phyloP scores from a whole-genome alignment of 306 rosid species.

The Vicia sativa region DNA sequence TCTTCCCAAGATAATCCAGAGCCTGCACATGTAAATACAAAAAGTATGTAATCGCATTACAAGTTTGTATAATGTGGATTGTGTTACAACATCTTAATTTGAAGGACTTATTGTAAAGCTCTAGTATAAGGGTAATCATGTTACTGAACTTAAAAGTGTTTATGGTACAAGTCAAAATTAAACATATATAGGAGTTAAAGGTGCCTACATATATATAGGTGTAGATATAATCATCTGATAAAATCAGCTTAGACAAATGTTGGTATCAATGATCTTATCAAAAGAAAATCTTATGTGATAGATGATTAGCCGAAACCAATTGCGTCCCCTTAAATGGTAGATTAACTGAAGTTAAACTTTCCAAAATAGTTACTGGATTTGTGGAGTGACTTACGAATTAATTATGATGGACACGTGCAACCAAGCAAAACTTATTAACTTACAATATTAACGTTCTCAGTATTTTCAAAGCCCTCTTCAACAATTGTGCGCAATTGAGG shows the following conservation, averaged over 20 bases:
- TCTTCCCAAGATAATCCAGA: slow-evolving; percentile 83
- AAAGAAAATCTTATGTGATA: slow-evolving; percentile 1
- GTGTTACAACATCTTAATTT: slow-evolving; percentile 11
- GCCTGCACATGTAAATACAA: slow-evolving; percentile 55
- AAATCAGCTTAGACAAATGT: slow-evolving; percentile 5
- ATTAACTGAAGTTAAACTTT: not conserved
- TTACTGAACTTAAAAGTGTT: not conserved
- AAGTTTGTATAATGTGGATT: slow-evolving; percentile 13
- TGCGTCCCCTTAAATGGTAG: slow-evolving; percentile 1
- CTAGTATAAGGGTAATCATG: slow-evolving; percentile 14
- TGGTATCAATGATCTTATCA: slow-evolving; percentile 6
- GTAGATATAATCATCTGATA: not conserved
- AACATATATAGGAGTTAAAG: not conserved
- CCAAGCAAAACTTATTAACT: slow-evolving; percentile 43
- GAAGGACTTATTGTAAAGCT: slow-evolving; percentile 7
- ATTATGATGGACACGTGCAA: slow-evolving; percentile 32
- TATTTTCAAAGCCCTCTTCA: slow-evolving; percentile 74
- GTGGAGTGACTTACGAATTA: slow-evolving; percentile 8
- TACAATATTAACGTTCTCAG: slow-evolving; percentile 73
- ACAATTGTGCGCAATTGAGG: slow-evolving; percentile 77
- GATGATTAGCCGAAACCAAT: slow-evolving; percentile 8
- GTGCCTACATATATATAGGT: not conserved
- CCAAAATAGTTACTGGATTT: slow-evolving; percentile 6
- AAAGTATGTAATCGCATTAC: not conserved
- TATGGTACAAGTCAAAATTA: not conserved